phyloP scores from a whole-genome alignment of 2,329 filamentous ascomycete species.

The Chrysoporthe cubensis region DNA sequence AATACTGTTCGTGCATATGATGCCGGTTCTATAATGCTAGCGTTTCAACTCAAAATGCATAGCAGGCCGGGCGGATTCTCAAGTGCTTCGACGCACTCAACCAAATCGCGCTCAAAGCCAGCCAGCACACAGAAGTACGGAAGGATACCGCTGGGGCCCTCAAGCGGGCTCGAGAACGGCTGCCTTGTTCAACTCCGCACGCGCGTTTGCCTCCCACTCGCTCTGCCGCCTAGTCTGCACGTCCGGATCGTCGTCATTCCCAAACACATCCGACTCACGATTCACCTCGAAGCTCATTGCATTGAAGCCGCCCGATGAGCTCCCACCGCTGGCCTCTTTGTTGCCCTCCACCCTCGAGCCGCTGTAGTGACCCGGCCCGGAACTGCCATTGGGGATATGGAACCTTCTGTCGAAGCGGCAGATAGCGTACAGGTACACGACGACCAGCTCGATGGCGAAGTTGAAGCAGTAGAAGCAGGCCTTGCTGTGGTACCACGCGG shows the following conservation, averaged over 20 bases:
- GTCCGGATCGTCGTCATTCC: constrained; percentile 17
- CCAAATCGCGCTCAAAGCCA: not conserved
- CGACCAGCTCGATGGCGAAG: constrained; percentile 73
- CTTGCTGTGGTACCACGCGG: constrained; percentile 73
- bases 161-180: not conserved
- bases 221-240: constrained; percentile 15
- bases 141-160: not conserved
- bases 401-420: constrained; percentile 76
- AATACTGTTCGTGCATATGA: not conserved
- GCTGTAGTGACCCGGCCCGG: constrained; percentile 26
- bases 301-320: not conserved
- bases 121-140: not conserved
- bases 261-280: constrained; percentile 33
- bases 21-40: not conserved
- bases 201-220: constrained; percentile 24
- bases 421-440: constrained; percentile 69
- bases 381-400: constrained; percentile 46
- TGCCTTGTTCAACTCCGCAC: constrained; percentile 20
- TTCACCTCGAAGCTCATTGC: constrained; percentile 29
- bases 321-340: not conserved
- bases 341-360: constrained; percentile 2
- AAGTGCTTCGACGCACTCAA: not conserved
- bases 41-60: not conserved
- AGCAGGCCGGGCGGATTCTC: not conserved
- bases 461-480: constrained; percentile 81